Evolutionary conservation across 2,329 filamentous ascomycete species (phyloP), one percentile per base, ranked within the genome.

Genomic region (Verticillium dahliae): DNA sequence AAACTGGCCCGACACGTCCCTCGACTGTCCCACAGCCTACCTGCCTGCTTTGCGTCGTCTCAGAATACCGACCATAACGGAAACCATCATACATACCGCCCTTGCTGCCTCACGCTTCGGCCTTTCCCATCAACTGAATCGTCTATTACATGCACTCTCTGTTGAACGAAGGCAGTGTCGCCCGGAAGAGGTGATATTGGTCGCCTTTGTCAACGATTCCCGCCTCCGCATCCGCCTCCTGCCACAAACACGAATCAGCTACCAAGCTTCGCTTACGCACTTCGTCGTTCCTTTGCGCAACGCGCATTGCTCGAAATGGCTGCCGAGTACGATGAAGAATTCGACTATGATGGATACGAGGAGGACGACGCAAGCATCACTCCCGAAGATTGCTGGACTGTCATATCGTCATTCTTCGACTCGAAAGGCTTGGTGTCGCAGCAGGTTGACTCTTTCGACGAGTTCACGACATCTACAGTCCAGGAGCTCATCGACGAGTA

Each of bases 401-500:
- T 98, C 71, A 98, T 99, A 74, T 92, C 91, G 61, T 90, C 95
- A 10, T 98, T 97, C 81, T 99, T 99, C 79, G 92, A 97, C 69
- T 85, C 88, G 65, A 99, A 98, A 78, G 94, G 95, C 70, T 84
- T 99, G 37, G 95, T 97, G 27, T 97, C 95, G 15, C 94, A 99
- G 77, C 95, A 99, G 80, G 88, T 98, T 65, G 94, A 98, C 74
- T 99, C 96, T 0, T 99, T 97, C 78, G 92, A 99, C 77, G 93
- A 98, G 73, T 99, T 99, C 71, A 93, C 95, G 62, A 88, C 90
- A 63, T 92, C 91, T 27, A 97, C 93, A 0, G 94, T 99, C 77
- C 93, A 98, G 72, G 91, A 97, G 69, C 86, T 99, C 63, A 90
- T 99, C 63, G 89, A 92, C 70, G 95, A 98, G 75, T 94, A 97